Evolutionary conservation across 805 yeast genomes (phyloP), one percentile per base, ranked within the genome.

Genomic region (Yamadazyma nakazawae): DNA sequence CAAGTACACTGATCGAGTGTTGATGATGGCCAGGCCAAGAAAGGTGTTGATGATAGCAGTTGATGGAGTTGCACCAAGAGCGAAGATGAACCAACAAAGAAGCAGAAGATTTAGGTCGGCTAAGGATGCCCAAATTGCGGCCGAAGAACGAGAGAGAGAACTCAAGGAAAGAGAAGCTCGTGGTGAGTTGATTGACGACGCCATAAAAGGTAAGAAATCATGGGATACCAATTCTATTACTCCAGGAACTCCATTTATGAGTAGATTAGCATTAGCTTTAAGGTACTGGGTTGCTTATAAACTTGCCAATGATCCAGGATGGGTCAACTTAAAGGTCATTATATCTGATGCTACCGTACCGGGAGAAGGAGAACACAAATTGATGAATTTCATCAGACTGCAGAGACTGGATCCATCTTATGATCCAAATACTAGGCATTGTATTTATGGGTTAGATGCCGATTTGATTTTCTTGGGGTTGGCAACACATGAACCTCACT

Each of bases 171-270:
- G 76, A 54, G 85, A 81, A 53, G 66, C 73, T 16, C 63, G 85
- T 44, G 92, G 97, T 43, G 87, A 87, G 59, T 54, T 74, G 28
- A 85, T 91, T 42, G 97, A 91, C 56, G 85, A 80, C 11, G 78
- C 90, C 1, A 74, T 88, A 24, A 82, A 82, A 61, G 79, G 79
- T 28, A 85, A 87, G 58, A 84, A 82, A 60, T 78, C 85, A 7
- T 92, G 97, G 96, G 99, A 94, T 70, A 82, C 96, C 18, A 94
- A 94, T 60, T 92, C 96, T 10, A 94, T 94, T 59, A 94, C 99
- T 1, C 99, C 99, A 3, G 99, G 99, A 49, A 94, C 99, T 0
- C 97, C 96, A 21, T 94, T 94, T 57, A 94, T 94, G 99, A 92
- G 86, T 59, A 83, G 82, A 43, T 71, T 94, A 51, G 96, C 98